A percentile compares a stretch with the other conserved stretches of the same genome.
Conservation (phyloP, 2,329 filamentous ascomycete species). For the Stachybotrys chlorohalonatus region DNA sequence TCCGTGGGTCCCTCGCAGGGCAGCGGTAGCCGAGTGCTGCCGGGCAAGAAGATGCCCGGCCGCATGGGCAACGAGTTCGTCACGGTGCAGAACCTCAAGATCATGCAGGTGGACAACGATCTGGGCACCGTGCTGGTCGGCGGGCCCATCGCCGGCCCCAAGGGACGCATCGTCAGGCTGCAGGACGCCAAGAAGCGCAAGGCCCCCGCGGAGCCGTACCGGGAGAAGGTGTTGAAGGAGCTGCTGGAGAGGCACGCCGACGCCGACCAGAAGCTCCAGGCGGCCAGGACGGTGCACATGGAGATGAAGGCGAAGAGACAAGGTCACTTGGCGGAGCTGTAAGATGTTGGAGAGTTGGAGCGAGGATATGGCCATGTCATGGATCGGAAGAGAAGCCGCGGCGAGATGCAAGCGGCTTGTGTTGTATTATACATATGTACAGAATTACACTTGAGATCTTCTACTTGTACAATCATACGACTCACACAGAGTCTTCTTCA, state of each 20-base stretch:
- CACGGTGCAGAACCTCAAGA: slow-evolving; percentile 84
- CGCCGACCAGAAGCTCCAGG: slow-evolving; percentile 34
- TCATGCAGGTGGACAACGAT: slow-evolving; percentile 79
- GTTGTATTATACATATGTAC: slow-evolving; percentile 30
- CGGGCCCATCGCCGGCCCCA: slow-evolving; percentile 80
- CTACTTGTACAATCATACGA: slow-evolving; percentile 12
- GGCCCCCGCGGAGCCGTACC: slow-evolving; percentile 39
- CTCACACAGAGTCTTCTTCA: not conserved
- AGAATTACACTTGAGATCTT: slow-evolving; percentile 9
- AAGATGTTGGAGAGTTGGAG: slow-evolving; percentile 2
- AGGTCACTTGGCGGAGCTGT: slow-evolving; percentile 8
- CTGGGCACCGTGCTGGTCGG: slow-evolving; percentile 84
- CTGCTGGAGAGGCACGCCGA: slow-evolving; percentile 38
- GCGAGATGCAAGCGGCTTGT: slow-evolving; percentile 15
- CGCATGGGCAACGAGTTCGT: slow-evolving; percentile 86
- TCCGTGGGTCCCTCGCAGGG: slow-evolving; percentile 85
- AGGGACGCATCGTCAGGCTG: slow-evolving; percentile 74
- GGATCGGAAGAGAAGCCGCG: slow-evolving; percentile 11
- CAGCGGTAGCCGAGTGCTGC: slow-evolving; percentile 81
- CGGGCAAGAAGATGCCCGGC: slow-evolving; percentile 96
- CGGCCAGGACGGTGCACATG: slow-evolving; percentile 40
- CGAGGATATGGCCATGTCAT: not conserved
- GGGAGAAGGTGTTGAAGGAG: slow-evolving; percentile 33
- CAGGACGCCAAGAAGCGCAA: slow-evolving; percentile 87
- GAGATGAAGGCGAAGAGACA: slow-evolving; percentile 43